These are phyloP conservation scores for Phytophthora melonis DNA, from an alignment of 352 stramenopile genomes.

Conservation along the genomic window DNA sequence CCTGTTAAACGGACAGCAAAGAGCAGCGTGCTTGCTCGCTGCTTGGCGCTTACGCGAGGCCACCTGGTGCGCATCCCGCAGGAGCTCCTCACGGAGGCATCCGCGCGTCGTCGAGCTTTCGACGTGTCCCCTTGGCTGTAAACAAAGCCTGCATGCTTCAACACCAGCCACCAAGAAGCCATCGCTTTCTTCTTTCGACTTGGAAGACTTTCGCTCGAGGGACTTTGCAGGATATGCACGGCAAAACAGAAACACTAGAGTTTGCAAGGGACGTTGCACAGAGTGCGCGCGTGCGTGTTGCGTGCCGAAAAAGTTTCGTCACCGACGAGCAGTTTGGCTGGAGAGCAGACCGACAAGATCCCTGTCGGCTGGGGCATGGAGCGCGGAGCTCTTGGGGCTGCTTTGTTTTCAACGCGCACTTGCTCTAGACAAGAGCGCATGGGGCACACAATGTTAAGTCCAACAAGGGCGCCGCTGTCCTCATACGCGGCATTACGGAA, in stretches of 20 bases:
- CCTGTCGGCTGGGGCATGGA: not conserved
- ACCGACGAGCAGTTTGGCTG: too few species aligned
- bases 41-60: conserved; percentile 2
- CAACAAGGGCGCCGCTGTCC: too few species aligned
- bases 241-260: not conserved
- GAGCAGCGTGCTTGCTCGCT: not conserved
- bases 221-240: not conserved
- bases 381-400: not conserved
- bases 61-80: conserved; percentile 22
- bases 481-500: too few species aligned
- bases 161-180: not conserved
- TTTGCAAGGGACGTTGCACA: not conserved
- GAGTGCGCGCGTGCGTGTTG: not conserved
- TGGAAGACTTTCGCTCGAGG: too few species aligned
- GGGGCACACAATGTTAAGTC: too few species aligned
- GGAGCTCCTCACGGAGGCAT: conserved; percentile 24
- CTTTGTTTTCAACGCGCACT: not conserved
- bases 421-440: not conserved
- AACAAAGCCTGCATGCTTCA: not conserved
- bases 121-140: not conserved
- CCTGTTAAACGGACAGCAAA: not conserved
- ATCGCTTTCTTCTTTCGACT: too few species aligned
- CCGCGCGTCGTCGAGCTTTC: conserved; percentile 3
- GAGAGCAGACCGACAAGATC: not conserved
- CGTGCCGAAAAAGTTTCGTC: not conserved